A percentile compares a stretch with the other conserved stretches of the same genome.
These are phyloP conservation scores for Rutidosis leptorrhynchoides DNA, from an alignment of 129 eudicot species.

Conservation along the genomic window DNA sequence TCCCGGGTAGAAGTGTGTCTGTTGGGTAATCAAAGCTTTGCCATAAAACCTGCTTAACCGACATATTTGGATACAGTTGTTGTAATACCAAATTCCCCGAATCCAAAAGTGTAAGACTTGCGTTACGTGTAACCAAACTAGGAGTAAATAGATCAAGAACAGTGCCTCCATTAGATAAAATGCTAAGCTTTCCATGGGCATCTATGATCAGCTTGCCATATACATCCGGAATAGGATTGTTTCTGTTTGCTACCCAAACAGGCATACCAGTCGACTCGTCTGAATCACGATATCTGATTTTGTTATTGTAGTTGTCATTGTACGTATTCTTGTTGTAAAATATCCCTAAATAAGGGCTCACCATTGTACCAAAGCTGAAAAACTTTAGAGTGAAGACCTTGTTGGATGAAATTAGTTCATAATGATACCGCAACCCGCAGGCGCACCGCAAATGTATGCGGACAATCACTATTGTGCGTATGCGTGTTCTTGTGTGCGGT, in stretches of 20 bases:
- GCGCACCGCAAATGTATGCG: too few species aligned
- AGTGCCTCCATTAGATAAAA: constrained; percentile 9
- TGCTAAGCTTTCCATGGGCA: constrained; percentile 26
- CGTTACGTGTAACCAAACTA: constrained; percentile 7
- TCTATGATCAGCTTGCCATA: constrained; percentile 33
- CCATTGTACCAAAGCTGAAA: constrained; percentile 37
- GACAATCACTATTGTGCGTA: too few species aligned
- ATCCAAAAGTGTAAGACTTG: constrained; percentile 30
- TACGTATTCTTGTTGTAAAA: constrained; percentile 7
- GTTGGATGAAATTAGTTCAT: constrained; percentile 35
- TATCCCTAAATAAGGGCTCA: constrained; percentile 34
- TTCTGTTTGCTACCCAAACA: constrained; percentile 52
- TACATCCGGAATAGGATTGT: constrained; percentile 34
- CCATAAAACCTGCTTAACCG: constrained; percentile 34
- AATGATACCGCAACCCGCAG: too few species aligned
- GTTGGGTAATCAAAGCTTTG: constrained; percentile 57
- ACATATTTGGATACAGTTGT: constrained; percentile 27
- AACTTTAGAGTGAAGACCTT: constrained; percentile 34
- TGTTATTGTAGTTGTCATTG: background rate
- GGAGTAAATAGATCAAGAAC: constrained; percentile 27
- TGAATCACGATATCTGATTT: background rate
- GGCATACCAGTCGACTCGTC: background rate
- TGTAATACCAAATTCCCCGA: constrained; percentile 37
- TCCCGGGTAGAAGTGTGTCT: constrained; percentile 48
- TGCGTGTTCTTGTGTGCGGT: too few species aligned